Percentiles rank a stretch among this genome's conserved stretches.
phyloP scores from a whole-genome alignment of 2,329 filamentous ascomycete genomes.

The Trichoderma simmonsii region DNA sequence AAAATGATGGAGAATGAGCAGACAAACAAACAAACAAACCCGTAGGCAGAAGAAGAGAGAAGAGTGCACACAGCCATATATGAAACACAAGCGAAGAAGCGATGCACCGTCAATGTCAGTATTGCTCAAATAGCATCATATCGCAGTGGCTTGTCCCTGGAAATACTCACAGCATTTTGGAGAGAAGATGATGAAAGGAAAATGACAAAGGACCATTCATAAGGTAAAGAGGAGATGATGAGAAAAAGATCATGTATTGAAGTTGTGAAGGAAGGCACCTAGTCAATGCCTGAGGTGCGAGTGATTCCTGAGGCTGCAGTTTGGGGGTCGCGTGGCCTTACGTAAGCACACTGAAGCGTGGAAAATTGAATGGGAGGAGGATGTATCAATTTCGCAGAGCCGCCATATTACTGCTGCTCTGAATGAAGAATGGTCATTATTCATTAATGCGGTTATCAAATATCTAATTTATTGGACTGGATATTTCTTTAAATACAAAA shows the following conservation, averaged over 20 bases:
- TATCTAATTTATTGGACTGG: not conserved
- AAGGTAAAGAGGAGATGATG: not conserved
- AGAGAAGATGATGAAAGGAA: not conserved
- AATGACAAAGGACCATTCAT: not conserved
- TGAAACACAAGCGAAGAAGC: not conserved
- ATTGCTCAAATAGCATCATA: not conserved
- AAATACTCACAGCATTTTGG: not conserved
- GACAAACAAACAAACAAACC: not conserved
- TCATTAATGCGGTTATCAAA: too few relatives aligned
- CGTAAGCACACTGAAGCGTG: not conserved
- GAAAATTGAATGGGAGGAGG: not conserved
- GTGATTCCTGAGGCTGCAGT: not conserved
- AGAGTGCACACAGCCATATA: not conserved
- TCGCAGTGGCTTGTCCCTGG: not conserved
- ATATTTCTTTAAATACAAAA: not conserved
- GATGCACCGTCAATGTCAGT: not conserved
- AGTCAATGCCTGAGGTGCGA: not conserved
- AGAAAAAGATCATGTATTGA: not conserved
- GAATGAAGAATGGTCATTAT: not conserved
- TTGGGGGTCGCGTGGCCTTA: not conserved
- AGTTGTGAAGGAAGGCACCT: not conserved
- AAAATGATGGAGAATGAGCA: not conserved
- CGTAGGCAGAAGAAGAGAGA: not conserved
- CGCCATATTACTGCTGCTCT: not conserved
- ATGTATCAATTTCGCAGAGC: not conserved